Conservation (phyloP, 2,329 filamentous ascomycete species). For the Neofusicoccum sp. region DNA sequence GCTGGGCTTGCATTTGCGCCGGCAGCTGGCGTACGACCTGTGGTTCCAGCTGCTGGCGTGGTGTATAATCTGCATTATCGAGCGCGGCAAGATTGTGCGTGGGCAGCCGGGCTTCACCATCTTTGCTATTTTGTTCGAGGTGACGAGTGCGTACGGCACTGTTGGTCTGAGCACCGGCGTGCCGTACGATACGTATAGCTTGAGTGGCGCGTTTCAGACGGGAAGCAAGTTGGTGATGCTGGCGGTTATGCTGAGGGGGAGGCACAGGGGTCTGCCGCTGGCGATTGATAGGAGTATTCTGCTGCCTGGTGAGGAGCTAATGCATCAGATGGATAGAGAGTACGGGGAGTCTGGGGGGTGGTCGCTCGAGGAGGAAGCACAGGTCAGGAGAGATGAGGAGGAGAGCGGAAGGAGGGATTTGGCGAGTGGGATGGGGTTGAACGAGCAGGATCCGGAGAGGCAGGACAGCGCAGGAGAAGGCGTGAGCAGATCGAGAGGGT, state of each 20-base stretch:
- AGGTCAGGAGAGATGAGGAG: conserved; percentile 17
- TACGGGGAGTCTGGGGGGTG: conserved; percentile 20
- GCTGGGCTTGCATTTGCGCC: conserved; percentile 55
- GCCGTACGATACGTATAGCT: conserved; percentile 54
- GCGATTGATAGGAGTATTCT: conserved; percentile 34
- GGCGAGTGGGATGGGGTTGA: neutral
- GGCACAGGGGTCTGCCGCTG: conserved; percentile 31
- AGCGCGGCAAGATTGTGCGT: conserved; percentile 53
- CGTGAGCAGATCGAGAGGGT: neutral
- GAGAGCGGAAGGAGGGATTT: neutral
- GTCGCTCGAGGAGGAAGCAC: conserved; percentile 21
- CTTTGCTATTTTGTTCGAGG: conserved; percentile 51
- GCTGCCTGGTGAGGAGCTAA: conserved; percentile 32
- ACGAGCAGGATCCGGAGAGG: conserved; percentile 2
- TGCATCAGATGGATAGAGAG: conserved; percentile 34
- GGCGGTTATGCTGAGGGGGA: conserved; percentile 52
- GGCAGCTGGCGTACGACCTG: conserved; percentile 64
- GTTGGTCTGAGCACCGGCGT: conserved; percentile 61
- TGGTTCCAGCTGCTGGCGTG: conserved; percentile 64
- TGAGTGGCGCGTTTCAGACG: conserved; percentile 54
- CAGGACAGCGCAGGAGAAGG: neutral
- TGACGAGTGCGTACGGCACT: conserved; percentile 58
- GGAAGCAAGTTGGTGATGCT: conserved; percentile 59
- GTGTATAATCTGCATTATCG: conserved; percentile 60
- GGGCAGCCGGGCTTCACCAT: conserved; percentile 31